Base-by-base conservation (phyloP, 73 alveolate genomes). In the Paramecium tetraurelia region DNA sequence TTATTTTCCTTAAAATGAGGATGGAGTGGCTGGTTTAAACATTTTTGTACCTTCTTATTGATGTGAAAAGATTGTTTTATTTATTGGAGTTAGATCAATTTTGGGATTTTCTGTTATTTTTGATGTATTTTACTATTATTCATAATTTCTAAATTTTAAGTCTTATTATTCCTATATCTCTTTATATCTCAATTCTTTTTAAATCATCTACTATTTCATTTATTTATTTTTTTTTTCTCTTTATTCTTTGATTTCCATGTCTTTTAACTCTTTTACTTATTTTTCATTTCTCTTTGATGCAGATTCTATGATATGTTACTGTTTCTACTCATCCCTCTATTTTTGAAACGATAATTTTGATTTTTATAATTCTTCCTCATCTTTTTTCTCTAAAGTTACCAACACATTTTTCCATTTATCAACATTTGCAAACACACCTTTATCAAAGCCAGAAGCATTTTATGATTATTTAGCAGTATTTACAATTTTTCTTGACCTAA, bases 321-420 rank as follows among this genome's bases (percentile, higher is more conserved):
- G 3, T 63, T 63, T 63, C 21, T 10, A 31, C 24, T 12, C 84
- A 0, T 31, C 31, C 31, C 84, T 63, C 24, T 63, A n/a, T 63
- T 63, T 63, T 31, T 63, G 9, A 63, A 63, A 63, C 7, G 84
- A 63, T 22, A 63, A 20, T 16, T 63, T 63, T 7, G 50, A 31
- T 63, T 63, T 31, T 27, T 63, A 27, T 27, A 63, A 63, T 27
- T 63, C 84, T 14, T 63, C 84, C 16, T 27, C 3, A 14, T 63
- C 41, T 63, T 33, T 63, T 63, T 63, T 31, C 29, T 27, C 46
- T 6, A 63, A 31, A 12, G 6, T 33, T 11, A 27, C 11, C 24
- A 63, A 63, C 27, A 31, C 12, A 63, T 63, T 63, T 63, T 63
- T 63, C 84, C 84, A 63, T 63, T 63, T 33, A 63, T 63, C 84